A percentile compares a stretch with the other conserved stretches of the same genome.
phyloP scores from a whole-genome alignment of 305 asterid species.

The Petunia hybrid region DNA sequence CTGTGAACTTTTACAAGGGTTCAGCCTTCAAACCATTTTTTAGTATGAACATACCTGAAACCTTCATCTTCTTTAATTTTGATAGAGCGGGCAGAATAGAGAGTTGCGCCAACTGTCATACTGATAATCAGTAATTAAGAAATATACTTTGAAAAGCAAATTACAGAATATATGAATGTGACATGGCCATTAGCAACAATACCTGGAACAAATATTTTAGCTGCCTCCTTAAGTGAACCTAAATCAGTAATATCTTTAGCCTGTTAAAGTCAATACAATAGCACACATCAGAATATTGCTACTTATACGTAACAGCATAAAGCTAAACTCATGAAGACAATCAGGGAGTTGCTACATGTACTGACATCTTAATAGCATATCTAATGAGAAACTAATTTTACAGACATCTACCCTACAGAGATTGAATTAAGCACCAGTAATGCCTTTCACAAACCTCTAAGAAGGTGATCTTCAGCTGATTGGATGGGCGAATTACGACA shows the following conservation, averaged over 20 bases:
- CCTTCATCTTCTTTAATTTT: slow-evolving; percentile 94
- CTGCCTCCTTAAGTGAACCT: slow-evolving; percentile 89
- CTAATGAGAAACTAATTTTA: neutral
- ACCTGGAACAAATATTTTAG: slow-evolving; percentile 96
- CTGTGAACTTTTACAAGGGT: neutral
- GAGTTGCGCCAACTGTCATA: slow-evolving; percentile 66
- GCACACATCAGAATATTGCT: slow-evolving; percentile 5
- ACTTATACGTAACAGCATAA: neutral
- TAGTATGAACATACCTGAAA: slow-evolving; percentile 59
- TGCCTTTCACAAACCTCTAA: slow-evolving; percentile 76
- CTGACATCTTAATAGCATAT: neutral
- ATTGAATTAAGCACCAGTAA: slow-evolving; percentile 32
- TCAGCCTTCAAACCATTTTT: neutral
- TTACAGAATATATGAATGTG: slow-evolving; percentile 28
- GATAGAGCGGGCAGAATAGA: slow-evolving; percentile 78
- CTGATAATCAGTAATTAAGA: slow-evolving; percentile 33
- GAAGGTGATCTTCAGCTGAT: slow-evolving; percentile 94
- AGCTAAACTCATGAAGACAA: neutral
- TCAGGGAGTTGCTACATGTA: neutral
- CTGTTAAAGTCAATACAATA: slow-evolving; percentile 49
- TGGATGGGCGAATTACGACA: slow-evolving; percentile 83
- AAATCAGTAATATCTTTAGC: slow-evolving; percentile 91
- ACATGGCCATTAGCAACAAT: slow-evolving; percentile 30
- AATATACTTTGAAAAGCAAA: slow-evolving; percentile 23
- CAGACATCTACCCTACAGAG: neutral